phyloP scores from a whole-genome alignment of 371 early-diverging fungal genomes.

The Circinella umbellata region DNA sequence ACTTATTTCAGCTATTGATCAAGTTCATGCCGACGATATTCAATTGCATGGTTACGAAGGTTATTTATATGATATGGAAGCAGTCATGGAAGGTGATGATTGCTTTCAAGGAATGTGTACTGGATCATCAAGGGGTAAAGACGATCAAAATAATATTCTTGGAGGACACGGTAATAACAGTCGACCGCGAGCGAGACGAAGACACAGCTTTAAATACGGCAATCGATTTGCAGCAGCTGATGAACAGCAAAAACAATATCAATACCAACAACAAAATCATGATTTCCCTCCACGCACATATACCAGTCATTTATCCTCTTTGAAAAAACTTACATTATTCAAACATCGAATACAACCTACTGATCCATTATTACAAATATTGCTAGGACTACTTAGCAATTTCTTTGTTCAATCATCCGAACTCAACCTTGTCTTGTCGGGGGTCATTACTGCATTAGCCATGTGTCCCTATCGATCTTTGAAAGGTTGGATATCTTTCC shows the following conservation, averaged over 20 bases:
- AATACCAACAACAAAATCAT: conserved; percentile 2
- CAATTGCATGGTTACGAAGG: conserved; percentile 66
- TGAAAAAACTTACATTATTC: conserved; percentile 20
- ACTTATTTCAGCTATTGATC: conserved; percentile 60
- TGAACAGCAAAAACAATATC: background rate
- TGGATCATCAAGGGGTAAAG: conserved; percentile 1
- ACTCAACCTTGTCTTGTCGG: conserved; percentile 86
- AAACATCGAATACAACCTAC: conserved; percentile 57
- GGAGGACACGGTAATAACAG: conserved; percentile 1
- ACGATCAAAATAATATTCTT: background rate
- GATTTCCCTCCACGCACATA: conserved; percentile 4
- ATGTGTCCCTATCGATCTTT: conserved; percentile 69
- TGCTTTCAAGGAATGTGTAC: conserved; percentile 47
- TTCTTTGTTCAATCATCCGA: conserved; percentile 84
- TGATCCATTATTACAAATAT: conserved; percentile 64
- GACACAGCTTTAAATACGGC: conserved; percentile 54
- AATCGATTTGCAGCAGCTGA: conserved; percentile 5
- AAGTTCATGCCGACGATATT: conserved; percentile 49
- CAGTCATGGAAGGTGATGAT: conserved; percentile 59
- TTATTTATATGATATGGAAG: conserved; percentile 75
- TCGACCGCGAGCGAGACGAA: conserved; percentile 24
- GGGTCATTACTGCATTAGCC: conserved; percentile 78
- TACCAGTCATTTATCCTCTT: conserved; percentile 16
- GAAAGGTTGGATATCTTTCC: conserved; percentile 74
- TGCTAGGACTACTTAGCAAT: conserved; percentile 61